Conservation (phyloP, 257 asterid genomes). For the Ophiorrhiza pumila region DNA sequence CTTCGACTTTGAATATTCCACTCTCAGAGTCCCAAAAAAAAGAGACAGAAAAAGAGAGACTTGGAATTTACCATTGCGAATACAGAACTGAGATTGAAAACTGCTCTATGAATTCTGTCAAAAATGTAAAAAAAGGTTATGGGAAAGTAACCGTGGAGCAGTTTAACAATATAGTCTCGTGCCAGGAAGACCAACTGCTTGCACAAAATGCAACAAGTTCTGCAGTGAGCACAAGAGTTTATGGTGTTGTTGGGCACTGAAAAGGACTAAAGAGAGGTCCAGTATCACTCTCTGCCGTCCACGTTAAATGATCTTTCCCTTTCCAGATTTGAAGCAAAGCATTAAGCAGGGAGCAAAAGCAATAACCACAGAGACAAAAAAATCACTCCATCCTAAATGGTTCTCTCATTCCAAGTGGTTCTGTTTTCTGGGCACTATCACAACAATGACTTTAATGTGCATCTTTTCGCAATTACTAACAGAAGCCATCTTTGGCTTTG, state of each 20-base stretch:
- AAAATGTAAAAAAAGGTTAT: background rate
- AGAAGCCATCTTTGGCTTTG: conserved; percentile 4
- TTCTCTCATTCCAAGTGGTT: too few relatives aligned
- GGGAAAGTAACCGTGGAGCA: background rate
- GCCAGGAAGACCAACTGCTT: background rate
- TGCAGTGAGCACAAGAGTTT: background rate
- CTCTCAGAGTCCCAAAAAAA: too few relatives aligned
- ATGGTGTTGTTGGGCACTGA: conserved; percentile 4
- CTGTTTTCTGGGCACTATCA: conserved; percentile 4
- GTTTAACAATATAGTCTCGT: background rate
- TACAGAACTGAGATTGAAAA: background rate
- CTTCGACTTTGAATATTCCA: background rate
- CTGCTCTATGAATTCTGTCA: background rate
- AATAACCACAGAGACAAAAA: conserved; percentile 1
- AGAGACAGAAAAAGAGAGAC: background rate
- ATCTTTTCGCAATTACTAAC: background rate
- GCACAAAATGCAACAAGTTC: background rate
- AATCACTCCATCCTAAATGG: conserved; percentile 10
- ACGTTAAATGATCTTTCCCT: conserved; percentile 7
- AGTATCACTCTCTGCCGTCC: conserved; percentile 8
- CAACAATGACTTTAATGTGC: conserved; percentile 13
- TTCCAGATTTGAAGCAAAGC: conserved; percentile 7
- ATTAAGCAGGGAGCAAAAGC: conserved; percentile 5
- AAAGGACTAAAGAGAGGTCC: conserved; percentile 12
- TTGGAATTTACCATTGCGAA: background rate